Base-by-base conservation (phyloP, 2,329 filamentous ascomycete species). In the Aspergillus glaucus region DNA sequence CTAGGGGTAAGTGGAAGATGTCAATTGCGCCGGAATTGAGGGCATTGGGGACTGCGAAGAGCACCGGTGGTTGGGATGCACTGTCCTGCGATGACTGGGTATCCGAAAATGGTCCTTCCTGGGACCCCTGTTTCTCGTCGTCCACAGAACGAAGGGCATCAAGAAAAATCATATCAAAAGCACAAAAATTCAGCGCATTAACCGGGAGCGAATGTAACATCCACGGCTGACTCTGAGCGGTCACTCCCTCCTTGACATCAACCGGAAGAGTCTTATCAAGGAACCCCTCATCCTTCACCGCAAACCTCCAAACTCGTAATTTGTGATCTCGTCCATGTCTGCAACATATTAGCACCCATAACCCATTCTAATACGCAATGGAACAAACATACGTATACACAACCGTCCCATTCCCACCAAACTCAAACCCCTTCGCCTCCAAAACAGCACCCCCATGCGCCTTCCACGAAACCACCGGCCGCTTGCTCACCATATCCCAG, bases 111-210 rank as follows among this genome's bases (percentile, higher is more conserved):
- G 19, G n/a, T 39, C 21, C 21, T 10, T 24, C 17, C n/a, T 17
- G 12, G 14, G 26, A 10, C 30, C 32, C n/a, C 19, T 43, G 22
- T 15, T 15, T 19, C 12, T 15, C 21, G 3, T 43, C 12, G 43
- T 46, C 34, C 49, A 76, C 73, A 22, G 9, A 30, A 21, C 26
- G 21, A 7, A 21, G 28, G 9, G 8, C 24, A 12, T 55, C 53
- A 15, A 65, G 54, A 6, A 67, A 58, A 6, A 52, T 51, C 40
- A 62, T 63, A 6, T 54, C 69, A 63, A 50, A 74, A 51, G 62
- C 84, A 85, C 93, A 98, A 65, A 97, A 98, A 64, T 97, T 98
- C 72, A 97, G 80, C 1, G 92, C 89, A 62, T 96, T 96, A 40
- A 97, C 89, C 4, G 87, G 77, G 4, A 98, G 73, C 3, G 87